These are phyloP conservation scores for Bruguiera sexangula DNA, from an alignment of 345 rosid genomes.

Conservation along the genomic window DNA sequence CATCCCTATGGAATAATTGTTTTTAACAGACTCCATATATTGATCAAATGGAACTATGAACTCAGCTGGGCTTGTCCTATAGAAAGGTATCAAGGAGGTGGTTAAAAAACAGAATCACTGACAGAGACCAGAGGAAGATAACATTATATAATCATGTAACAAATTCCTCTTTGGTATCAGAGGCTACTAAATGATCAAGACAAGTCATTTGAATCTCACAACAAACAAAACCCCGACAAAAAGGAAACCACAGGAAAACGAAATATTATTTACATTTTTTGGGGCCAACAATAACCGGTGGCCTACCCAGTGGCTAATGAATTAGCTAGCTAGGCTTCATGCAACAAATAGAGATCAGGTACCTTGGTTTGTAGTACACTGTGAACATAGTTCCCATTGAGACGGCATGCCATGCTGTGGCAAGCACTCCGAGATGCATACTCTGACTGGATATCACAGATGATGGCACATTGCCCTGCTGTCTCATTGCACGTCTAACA, in stretches of 20 bases:
- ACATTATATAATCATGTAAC: no score
- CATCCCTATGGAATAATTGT: slow-evolving; percentile 48
- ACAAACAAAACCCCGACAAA: no score
- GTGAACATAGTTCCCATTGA: slow-evolving; percentile 49
- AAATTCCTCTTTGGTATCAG: neutral
- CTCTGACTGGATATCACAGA: slow-evolving; percentile 65
- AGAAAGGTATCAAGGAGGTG: neutral
- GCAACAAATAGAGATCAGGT: neutral
- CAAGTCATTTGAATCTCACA: no score
- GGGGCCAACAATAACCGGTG: neutral
- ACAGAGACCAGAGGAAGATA: neutral
- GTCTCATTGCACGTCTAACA: slow-evolving; percentile 55
- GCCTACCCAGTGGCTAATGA: neutral
- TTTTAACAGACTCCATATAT: slow-evolving; percentile 40
- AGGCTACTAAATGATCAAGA: no score
- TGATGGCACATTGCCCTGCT: slow-evolving; percentile 48
- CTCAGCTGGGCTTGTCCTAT: slow-evolving; percentile 52
- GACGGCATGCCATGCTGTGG: slow-evolving; percentile 64
- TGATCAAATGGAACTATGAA: slow-evolving; percentile 48
- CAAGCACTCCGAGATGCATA: slow-evolving; percentile 68
- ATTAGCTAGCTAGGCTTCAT: neutral
- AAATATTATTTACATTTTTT: neutral
- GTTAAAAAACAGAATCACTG: neutral
- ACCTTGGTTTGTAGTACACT: slow-evolving; percentile 63
- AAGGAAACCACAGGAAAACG: no score